phyloP scores from a whole-genome alignment of 2,329 filamentous ascomycete genomes.

The Talaromyces sp. region DNA sequence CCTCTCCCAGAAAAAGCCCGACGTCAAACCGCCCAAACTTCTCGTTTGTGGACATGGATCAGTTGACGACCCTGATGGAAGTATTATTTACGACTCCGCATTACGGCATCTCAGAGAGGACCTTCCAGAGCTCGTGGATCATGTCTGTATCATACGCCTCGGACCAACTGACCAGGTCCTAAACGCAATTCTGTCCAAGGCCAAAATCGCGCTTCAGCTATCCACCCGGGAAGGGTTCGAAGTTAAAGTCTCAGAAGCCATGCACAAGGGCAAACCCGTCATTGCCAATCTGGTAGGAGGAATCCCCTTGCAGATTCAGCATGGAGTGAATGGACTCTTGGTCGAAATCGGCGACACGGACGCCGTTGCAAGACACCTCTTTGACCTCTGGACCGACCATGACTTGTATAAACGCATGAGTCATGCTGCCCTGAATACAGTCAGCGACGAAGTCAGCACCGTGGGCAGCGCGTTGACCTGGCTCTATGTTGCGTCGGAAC shows the following conservation, averaged over 20 bases:
- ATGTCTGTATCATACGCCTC: slow-evolving; percentile 71
- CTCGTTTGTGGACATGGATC: slow-evolving; percentile 74
- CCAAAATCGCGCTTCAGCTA: slow-evolving; percentile 70
- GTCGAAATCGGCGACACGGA: slow-evolving; percentile 67
- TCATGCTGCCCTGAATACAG: slow-evolving; percentile 56
- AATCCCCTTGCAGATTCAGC: slow-evolving; percentile 71
- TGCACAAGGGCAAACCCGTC: slow-evolving; percentile 73
- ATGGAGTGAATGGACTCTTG: slow-evolving; percentile 67
- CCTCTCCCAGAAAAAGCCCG: slow-evolving; percentile 44
- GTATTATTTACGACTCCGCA: slow-evolving; percentile 65
- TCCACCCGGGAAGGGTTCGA: slow-evolving; percentile 80
- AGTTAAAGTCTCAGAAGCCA: slow-evolving; percentile 77
- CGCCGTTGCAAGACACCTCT: slow-evolving; percentile 62
- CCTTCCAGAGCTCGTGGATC: slow-evolving; percentile 57
- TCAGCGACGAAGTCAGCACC: slow-evolving; percentile 77
- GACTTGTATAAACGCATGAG: slow-evolving; percentile 64
- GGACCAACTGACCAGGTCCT: slow-evolving; percentile 75
- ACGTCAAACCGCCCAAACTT: slow-evolving; percentile 61
- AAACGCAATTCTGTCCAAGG: slow-evolving; percentile 68
- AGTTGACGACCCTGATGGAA: slow-evolving; percentile 74
- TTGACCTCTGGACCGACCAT: slow-evolving; percentile 61
- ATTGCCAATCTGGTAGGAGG: slow-evolving; percentile 73
- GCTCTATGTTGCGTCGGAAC: slow-evolving; percentile 70
- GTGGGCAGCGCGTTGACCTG: slow-evolving; percentile 72
- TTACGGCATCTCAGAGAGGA: slow-evolving; percentile 60